Conservation (phyloP, 2,329 filamentous ascomycete genomes). For the Xenoacremonium recifei region DNA sequence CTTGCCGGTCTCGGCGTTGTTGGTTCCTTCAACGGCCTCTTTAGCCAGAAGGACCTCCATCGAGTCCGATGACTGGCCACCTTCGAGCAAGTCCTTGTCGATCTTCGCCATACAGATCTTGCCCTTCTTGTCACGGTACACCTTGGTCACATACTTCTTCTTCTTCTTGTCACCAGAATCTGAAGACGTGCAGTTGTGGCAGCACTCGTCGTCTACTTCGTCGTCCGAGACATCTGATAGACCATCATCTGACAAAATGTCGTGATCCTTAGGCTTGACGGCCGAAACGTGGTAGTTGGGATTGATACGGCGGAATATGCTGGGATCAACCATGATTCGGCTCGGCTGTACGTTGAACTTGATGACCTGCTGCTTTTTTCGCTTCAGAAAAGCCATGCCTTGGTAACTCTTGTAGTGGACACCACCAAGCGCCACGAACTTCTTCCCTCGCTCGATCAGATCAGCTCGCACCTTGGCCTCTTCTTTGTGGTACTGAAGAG, state of each 20-base stretch:
- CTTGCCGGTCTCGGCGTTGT: background rate
- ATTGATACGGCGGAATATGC: slow-evolving; percentile 78
- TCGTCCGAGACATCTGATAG: slow-evolving; percentile 41
- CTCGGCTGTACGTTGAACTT: slow-evolving; percentile 86
- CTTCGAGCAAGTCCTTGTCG: slow-evolving; percentile 28
- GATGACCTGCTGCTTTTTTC: slow-evolving; percentile 60
- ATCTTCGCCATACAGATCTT: slow-evolving; percentile 31
- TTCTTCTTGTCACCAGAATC: slow-evolving; percentile 42
- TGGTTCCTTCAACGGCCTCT: no score
- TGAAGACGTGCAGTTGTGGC: slow-evolving; percentile 38
- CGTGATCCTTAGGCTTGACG: slow-evolving; percentile 70
- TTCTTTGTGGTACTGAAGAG: slow-evolving; percentile 76
- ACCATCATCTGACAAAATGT: slow-evolving; percentile 52
- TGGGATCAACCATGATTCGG: slow-evolving; percentile 83
- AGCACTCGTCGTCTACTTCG: slow-evolving; percentile 30
- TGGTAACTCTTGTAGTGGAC: slow-evolving; percentile 82
- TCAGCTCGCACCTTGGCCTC: slow-evolving; percentile 61
- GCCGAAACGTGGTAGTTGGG: slow-evolving; percentile 79
- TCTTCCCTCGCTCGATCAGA: slow-evolving; percentile 78
- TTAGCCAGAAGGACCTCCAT: slow-evolving; percentile 51
- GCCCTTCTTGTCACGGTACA: slow-evolving; percentile 46
- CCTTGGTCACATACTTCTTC: slow-evolving; percentile 49
- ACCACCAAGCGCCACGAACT: slow-evolving; percentile 77
- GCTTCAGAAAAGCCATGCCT: slow-evolving; percentile 82
- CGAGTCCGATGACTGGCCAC: slow-evolving; percentile 41